Conservation (phyloP, 768 basidiomycete genomes). For the Imleria badia region DNA sequence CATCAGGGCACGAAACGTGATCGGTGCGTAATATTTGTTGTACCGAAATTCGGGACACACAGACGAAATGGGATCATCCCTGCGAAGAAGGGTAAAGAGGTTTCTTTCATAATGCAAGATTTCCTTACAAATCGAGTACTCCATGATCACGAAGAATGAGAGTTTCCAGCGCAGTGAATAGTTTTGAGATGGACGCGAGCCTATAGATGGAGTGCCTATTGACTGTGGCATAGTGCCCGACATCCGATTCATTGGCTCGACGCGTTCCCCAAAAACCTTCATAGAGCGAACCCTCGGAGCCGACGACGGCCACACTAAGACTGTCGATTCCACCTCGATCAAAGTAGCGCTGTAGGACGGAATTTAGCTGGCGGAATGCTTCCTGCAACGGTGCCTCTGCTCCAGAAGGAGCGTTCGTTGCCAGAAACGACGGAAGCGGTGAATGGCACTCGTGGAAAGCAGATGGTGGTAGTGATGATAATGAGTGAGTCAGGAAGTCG, state of each 20-base stretch:
- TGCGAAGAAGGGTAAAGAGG: neutral
- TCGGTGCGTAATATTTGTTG: conserved; percentile 25
- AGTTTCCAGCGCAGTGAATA: conserved; percentile 50
- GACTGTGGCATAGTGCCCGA: conserved; percentile 22
- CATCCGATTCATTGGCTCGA: conserved; percentile 44
- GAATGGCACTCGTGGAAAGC: conserved; percentile 10
- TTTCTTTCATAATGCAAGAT: neutral
- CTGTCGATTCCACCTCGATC: conserved; percentile 44
- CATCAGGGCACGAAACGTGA: conserved; percentile 42
- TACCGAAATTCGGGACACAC: conserved; percentile 24
- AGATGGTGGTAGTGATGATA: neutral
- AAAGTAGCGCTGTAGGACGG: conserved; percentile 16
- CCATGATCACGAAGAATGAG: conserved; percentile 49
- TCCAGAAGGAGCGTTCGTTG: conserved; percentile 13
- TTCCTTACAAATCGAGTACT: conserved; percentile 36
- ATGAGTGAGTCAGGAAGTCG: neutral
- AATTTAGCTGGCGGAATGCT: conserved; percentile 5
- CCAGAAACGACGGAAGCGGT: conserved; percentile 18
- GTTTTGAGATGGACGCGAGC: conserved; percentile 51
- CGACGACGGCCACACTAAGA: conserved; percentile 50
- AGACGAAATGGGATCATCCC: conserved; percentile 49
- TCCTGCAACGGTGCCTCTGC: conserved; percentile 7
- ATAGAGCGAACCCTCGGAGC: conserved; percentile 43
- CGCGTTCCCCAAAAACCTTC: conserved; percentile 44
- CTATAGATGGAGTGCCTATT: conserved; percentile 50